Evolutionary conservation across 2,329 filamentous ascomycete genomes (phyloP).

Genomic region (Hymenoscyphus linearis): DNA sequence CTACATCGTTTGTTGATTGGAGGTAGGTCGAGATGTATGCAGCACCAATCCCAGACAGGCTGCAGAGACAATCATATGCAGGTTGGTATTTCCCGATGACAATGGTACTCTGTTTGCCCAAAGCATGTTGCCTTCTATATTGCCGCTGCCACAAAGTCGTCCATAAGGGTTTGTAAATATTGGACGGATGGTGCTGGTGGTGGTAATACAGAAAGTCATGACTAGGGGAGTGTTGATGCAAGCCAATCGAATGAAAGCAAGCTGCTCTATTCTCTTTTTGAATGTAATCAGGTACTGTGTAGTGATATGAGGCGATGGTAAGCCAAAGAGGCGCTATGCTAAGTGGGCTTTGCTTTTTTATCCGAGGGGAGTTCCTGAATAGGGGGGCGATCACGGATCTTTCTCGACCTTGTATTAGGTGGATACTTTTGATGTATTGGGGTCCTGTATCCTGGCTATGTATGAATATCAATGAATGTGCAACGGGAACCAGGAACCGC

Average conservation of each 20-base stretch:
- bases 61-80: not conserved
- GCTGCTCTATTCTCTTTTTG: too few relatives aligned
- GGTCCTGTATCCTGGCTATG: not conserved
- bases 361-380: not conserved
- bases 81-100: not conserved
- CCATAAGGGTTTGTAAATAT: not conserved
- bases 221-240: not conserved
- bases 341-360: not conserved
- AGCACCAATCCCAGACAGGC: too few relatives aligned
- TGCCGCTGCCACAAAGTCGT: not conserved
- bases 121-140: not conserved
- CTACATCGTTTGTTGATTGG: too few relatives aligned
- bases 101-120: not conserved
- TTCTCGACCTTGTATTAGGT: not conserved
- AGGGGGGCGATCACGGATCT: not conserved
- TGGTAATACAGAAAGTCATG: slow-evolving; percentile 2
- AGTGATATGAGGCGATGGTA: not conserved
- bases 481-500: not conserved
- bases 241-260: not conserved
- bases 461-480: not conserved
- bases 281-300: too few relatives aligned
- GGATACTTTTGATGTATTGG: too few relatives aligned
- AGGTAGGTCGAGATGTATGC: too few relatives aligned
- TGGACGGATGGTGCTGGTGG: not conserved
- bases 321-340: not conserved